Evolutionary conservation across 305 asterid species (phyloP).

Genomic region (Petunia hybrid): DNA sequence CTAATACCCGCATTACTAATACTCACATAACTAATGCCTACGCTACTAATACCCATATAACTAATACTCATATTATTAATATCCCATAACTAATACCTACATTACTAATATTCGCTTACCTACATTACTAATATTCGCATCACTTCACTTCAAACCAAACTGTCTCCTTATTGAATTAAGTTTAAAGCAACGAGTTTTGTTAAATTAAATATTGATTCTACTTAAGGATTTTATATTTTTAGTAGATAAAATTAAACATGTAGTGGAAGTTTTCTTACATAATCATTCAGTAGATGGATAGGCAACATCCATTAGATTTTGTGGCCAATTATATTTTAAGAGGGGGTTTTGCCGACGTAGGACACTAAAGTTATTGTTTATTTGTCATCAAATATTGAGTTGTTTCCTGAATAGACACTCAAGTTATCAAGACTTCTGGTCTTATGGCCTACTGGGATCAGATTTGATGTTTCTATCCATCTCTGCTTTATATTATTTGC

Average conservation of each 20-base stretch:
- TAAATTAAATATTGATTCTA: no score
- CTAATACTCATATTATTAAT: no score
- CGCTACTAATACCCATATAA: no score
- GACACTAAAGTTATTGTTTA: background rate
- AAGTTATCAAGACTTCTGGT: constrained; percentile 5
- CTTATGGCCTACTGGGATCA: background rate
- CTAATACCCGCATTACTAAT: no score
- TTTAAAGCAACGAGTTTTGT: no score
- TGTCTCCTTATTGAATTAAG: no score
- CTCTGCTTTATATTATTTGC: background rate
- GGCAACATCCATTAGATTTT: constrained; percentile 74
- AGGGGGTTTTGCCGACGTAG: constrained; percentile 11
- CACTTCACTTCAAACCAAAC: no score
- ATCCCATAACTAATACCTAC: no score
- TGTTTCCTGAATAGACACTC: constrained; percentile 13
- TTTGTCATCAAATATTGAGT: background rate
- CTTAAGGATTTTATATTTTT: background rate
- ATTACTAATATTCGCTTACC: no score
- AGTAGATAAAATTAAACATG: background rate
- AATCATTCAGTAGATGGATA: constrained; percentile 65
- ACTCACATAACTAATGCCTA: no score
- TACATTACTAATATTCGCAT: no score
- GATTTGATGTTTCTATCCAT: background rate
- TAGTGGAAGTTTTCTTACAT: constrained; percentile 19
- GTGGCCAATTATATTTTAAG: constrained; percentile 43